phyloP scores from a whole-genome alignment of 2,329 filamentous ascomycete species.

The Stagonosporopsis vannaccii region DNA sequence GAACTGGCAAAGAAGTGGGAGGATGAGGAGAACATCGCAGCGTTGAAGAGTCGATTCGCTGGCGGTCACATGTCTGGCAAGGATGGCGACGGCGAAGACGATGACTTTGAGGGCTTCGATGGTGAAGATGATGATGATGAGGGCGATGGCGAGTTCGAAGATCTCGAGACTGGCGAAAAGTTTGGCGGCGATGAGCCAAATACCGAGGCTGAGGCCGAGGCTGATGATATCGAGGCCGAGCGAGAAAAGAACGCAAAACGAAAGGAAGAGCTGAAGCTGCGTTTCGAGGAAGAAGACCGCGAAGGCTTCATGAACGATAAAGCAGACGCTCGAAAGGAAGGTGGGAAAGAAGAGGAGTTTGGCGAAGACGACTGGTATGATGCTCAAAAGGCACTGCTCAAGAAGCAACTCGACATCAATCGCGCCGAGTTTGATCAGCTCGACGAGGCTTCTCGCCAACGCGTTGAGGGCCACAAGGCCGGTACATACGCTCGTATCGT shows the following conservation, averaged over 20 bases:
- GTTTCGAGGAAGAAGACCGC: slow-evolving; percentile 98
- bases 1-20: slow-evolving; percentile 87
- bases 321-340: slow-evolving; percentile 74
- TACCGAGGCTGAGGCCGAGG: slow-evolving; percentile 53
- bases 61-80: slow-evolving; percentile 66
- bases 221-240: slow-evolving; percentile 77
- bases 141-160: slow-evolving; percentile 83
- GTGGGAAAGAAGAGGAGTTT: slow-evolving; percentile 74
- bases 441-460: slow-evolving; percentile 80
- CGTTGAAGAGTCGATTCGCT: slow-evolving; percentile 77
- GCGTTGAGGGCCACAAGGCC: slow-evolving; percentile 88
- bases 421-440: slow-evolving; percentile 88
- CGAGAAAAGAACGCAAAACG: slow-evolving; percentile 87
- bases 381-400: slow-evolving; percentile 89
- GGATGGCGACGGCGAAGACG: slow-evolving; percentile 43
- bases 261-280: slow-evolving; percentile 92
- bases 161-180: slow-evolving; percentile 79
- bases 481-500: slow-evolving; percentile 94
- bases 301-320: slow-evolving; percentile 95
- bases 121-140: slow-evolving; percentile 67
- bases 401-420: slow-evolving; percentile 97
- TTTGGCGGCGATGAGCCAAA: slow-evolving; percentile 52
- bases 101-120: slow-evolving; percentile 63
- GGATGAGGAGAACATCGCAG: slow-evolving; percentile 76
- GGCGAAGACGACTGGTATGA: slow-evolving; percentile 99